Base-by-base conservation (phyloP, 2,329 filamentous ascomycete species). In the Colletotrichum phormii region DNA sequence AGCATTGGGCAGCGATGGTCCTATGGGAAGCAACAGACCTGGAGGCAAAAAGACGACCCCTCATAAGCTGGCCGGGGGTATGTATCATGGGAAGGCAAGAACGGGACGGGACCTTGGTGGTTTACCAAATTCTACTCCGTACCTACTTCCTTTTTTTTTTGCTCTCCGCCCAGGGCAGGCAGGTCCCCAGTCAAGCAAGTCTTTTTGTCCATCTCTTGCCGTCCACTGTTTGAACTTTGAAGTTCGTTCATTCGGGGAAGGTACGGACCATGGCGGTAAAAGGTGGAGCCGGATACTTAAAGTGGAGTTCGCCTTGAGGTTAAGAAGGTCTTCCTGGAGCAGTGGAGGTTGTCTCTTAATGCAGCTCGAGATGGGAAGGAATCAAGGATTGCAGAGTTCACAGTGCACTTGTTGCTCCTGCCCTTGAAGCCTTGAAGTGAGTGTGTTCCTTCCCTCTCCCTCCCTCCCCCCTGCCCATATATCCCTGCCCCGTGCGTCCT, bases 1-100 rank as follows among this genome's bases (percentile, higher is more conserved):
- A 75, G 78, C 76, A 75, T 78, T 80, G 78, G 76, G 75, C 75
- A 74, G 72, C 72, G 73, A 29, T 66, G 70, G 70, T 46, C 65
- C 62, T 73, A 73, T 73, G 57, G 57, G 57, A 31, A 31, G 61
- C 15, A 57, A 70, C 37, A 61, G 26, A 29, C 26, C 26, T 29
- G 26, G 26, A 29, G 4, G 66, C 59, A 72, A 42, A 65, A 66
- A 35, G 49, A 53, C 33, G 53, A 64, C 64, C 60, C 70, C 70
- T 72, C 54, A 55, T 64, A 33, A 42, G 37, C 65, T 31, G 42
- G 65, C 42, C 42, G 31, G 65, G 69, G 67, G 35, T 59, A 13
- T 54, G 35, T 59, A 13, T 54, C 42, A n/a, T 24, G 6, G 57
- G 15, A 26, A 26, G 29, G 57, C n/a, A 42, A 18, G 29, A n/a